phyloP scores from a whole-genome alignment of 495 filamentous ascomycete genomes.

The Arthonia radiata region DNA sequence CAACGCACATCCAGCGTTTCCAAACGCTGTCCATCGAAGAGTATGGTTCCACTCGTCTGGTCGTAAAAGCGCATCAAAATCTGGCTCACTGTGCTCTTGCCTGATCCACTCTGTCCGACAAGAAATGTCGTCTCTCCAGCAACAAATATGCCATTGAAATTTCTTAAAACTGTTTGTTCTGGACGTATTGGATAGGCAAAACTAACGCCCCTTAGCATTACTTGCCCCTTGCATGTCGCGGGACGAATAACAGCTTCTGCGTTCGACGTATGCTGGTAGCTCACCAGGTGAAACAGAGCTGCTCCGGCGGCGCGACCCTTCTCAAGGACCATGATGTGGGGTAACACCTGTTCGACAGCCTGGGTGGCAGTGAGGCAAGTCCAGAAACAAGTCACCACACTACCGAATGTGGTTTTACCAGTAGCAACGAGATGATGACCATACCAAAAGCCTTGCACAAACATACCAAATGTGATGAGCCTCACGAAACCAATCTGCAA shows the following conservation, averaged over 20 bases:
- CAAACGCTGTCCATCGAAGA: slow-evolving; percentile 42
- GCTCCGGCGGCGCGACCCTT: slow-evolving; percentile 59
- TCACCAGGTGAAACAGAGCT: slow-evolving; percentile 28
- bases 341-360: slow-evolving; percentile 43
- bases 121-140: slow-evolving; percentile 56
- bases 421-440: slow-evolving; percentile 38
- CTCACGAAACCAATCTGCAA: slow-evolving; percentile 46
- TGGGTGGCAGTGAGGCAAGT: slow-evolving; percentile 52
- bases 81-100: slow-evolving; percentile 75
- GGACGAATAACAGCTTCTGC: too few species aligned
- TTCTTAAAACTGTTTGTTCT: slow-evolving; percentile 31
- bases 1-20: slow-evolving; percentile 37
- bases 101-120: slow-evolving; percentile 69
- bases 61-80: slow-evolving; percentile 56
- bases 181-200: slow-evolving; percentile 69
- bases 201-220: slow-evolving; percentile 19
- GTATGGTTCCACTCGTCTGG: slow-evolving; percentile 36
- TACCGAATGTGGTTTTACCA: slow-evolving; percentile 31
- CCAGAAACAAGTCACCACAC: slow-evolving; percentile 69
- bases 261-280: too few species aligned
- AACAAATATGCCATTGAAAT: slow-evolving; percentile 39
- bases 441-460: slow-evolving; percentile 84
- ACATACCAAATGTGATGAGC: slow-evolving; percentile 53
- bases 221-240: too few species aligned
- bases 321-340: slow-evolving; percentile 46